These are phyloP conservation scores for Nidularia pulvinata DNA, from an alignment of 768 basidiomycete genomes.

Conservation along the genomic window DNA sequence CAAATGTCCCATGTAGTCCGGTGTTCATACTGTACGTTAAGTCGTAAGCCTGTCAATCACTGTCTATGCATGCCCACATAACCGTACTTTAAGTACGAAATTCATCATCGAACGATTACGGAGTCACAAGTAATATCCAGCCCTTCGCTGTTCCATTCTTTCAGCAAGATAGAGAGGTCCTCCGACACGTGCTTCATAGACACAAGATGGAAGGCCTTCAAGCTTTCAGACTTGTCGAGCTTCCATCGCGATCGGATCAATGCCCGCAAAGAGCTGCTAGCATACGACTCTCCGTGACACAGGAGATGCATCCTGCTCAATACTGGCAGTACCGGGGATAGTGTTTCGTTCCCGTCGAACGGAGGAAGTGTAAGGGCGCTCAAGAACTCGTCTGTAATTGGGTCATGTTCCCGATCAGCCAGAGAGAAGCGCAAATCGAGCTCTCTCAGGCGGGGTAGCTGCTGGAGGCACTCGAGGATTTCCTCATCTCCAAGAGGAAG, in stretches of 20 bases:
- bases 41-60: too few relatives aligned
- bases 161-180: conserved; percentile 13
- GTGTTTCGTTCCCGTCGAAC: background rate
- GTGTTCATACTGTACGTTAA: too few relatives aligned
- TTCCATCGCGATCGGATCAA: conserved; percentile 30
- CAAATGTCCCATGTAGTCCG: too few relatives aligned
- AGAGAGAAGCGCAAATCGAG: conserved; percentile 33
- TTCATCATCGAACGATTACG: conserved; percentile 12
- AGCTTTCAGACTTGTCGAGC: conserved; percentile 4
- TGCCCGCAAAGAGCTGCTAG: conserved; percentile 16
- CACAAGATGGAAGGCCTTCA: conserved; percentile 23
- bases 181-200: conserved; percentile 21
- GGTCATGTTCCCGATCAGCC: conserved; percentile 26
- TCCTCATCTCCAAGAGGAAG: conserved; percentile 32
- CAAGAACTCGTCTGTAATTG: conserved; percentile 33
- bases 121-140: conserved; percentile 20
- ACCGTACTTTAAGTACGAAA: too few relatives aligned
- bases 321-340: conserved; percentile 13
- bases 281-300: conserved; percentile 29
- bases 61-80: too few relatives aligned
- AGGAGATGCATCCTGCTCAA: conserved; percentile 24
- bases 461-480: conserved; percentile 25
- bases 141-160: conserved; percentile 19
- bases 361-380: conserved; percentile 9
- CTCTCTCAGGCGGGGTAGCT: conserved; percentile 20